Evolutionary conservation across 2,329 filamentous ascomycete species (phyloP).

Genomic region (Sporothrix pallida): DNA sequence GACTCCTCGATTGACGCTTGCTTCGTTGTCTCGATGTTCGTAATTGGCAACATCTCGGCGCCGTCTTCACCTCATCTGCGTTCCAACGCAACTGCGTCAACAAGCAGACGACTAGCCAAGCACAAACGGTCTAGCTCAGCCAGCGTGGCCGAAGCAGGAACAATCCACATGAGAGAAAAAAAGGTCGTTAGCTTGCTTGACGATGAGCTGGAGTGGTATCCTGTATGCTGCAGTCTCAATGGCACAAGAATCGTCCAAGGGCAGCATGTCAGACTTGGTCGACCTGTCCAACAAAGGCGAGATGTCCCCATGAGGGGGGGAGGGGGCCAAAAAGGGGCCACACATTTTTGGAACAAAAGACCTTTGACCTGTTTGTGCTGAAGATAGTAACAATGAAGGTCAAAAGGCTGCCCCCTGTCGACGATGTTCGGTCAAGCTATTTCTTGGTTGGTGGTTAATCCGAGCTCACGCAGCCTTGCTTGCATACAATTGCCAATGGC

Average conservation of each 20-base stretch:
- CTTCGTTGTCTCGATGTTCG: slow-evolving; percentile 15
- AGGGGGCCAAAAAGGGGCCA: neutral
- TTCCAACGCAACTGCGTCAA: slow-evolving; percentile 35
- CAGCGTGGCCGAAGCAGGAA: slow-evolving; percentile 6
- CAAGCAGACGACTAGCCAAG: slow-evolving; percentile 28
- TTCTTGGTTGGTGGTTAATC: neutral
- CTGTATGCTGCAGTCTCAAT: neutral
- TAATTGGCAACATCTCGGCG: slow-evolving; percentile 24
- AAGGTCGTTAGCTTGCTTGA: neutral
- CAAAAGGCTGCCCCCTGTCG: neutral
- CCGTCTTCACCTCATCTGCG: slow-evolving; percentile 31
- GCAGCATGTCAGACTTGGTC: neutral
- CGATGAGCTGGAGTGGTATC: neutral
- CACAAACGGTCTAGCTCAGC: neutral
- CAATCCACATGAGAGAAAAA: neutral
- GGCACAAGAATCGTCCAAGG: neutral
- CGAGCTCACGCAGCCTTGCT: slow-evolving; percentile 30
- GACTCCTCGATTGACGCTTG: slow-evolving; percentile 4
- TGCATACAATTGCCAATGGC: slow-evolving; percentile 13
- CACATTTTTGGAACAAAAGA: slow-evolving; percentile 1
- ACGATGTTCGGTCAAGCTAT: neutral
- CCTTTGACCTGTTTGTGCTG: neutral
- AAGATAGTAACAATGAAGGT: neutral
- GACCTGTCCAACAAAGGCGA: slow-evolving; percentile 2
- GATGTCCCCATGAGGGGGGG: neutral